Evolutionary conservation across 176 grass and related monocot species (phyloP).

Genomic region (Juncus inflexus): DNA sequence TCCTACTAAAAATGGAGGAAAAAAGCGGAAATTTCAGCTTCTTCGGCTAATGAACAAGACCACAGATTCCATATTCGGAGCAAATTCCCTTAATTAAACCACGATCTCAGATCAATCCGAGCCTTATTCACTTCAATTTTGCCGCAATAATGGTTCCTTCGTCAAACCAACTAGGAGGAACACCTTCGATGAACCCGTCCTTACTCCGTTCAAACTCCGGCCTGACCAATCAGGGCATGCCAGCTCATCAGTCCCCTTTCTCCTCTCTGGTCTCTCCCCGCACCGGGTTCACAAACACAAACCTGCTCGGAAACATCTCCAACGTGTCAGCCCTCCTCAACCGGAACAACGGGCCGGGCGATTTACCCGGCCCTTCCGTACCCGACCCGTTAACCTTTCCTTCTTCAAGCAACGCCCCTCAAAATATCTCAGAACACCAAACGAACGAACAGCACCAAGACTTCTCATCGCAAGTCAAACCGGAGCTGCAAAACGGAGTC

Average conservation of each 20-base stretch:
- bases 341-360: conserved; percentile 41
- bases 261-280: conserved; percentile 67
- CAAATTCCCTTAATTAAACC: conserved; percentile 8
- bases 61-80: conserved; percentile 7
- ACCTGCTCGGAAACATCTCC: conserved; percentile 60
- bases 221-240: conserved; percentile 31
- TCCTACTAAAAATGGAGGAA: conserved; percentile 19
- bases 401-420: conserved; percentile 28
- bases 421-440: conserved; percentile 48
- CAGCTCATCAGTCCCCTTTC: conserved; percentile 60
- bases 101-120: conserved; percentile 8
- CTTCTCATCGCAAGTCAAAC: conserved; percentile 32
- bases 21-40: conserved; percentile 27
- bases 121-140: conserved; percentile 9
- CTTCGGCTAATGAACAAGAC: conserved; percentile 18
- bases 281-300: conserved; percentile 57
- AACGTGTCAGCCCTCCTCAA: conserved; percentile 70
- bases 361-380: conserved; percentile 28
- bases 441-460: conserved; percentile 40
- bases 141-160: conserved; percentile 69
- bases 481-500: conserved; percentile 23
- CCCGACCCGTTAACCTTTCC: conserved; percentile 54
- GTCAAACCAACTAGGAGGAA: conserved; percentile 64
- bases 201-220: conserved; percentile 66
- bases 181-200: conserved; percentile 53